Percentiles rank a stretch among this genome's conserved stretches.
phyloP scores from a whole-genome alignment of 441 rosid species.

The Euphorbia celastroides region DNA sequence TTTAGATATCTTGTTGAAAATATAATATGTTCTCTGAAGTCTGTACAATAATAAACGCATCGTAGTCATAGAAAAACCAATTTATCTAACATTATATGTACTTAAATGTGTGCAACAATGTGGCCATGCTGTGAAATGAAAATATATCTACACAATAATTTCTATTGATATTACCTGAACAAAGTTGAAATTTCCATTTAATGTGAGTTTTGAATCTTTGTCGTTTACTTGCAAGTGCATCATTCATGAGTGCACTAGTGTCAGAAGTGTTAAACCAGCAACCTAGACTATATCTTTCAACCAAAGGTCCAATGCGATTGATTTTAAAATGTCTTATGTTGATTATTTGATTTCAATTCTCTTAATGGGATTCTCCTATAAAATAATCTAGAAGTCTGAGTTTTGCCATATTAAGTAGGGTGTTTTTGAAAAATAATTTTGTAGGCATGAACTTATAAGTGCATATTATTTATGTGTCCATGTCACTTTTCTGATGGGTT shows the following conservation, averaged over 20 bases:
- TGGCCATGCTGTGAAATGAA: neutral
- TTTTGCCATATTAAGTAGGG: neutral
- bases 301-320: neutral
- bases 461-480: neutral
- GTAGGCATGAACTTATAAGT: neutral
- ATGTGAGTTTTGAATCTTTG: neutral
- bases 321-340: slow-evolving; percentile 3
- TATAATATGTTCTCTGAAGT: too few species aligned
- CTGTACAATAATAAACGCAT: too few species aligned
- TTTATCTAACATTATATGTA: neutral
- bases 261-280: neutral
- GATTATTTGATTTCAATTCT: neutral
- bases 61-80: neutral
- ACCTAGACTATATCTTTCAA: neutral
- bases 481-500: slow-evolving; percentile 12
- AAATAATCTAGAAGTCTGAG: neutral
- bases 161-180: neutral
- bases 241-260: neutral
- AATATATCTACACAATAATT: too few species aligned
- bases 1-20: neutral
- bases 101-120: neutral
- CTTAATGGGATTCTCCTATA: neutral
- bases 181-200: neutral
- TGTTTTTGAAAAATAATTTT: neutral
- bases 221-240: neutral